Evolutionary conservation across 1,284 basidiomycete genomes (phyloP).

Genomic region (Pascua guehoae): DNA sequence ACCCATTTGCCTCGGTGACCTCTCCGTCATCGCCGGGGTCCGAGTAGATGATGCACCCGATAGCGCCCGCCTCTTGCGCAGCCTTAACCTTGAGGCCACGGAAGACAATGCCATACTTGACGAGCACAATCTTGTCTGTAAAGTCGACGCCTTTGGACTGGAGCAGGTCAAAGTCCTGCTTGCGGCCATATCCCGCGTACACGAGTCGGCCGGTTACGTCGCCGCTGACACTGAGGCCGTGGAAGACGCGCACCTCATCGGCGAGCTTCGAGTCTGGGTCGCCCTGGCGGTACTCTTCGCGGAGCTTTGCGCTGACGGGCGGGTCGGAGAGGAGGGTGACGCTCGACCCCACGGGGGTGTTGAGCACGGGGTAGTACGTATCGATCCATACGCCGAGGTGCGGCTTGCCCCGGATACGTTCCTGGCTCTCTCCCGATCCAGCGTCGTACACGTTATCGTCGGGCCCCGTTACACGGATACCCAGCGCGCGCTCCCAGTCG

Average conservation of each 20-base stretch:
- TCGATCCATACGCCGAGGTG: conserved; percentile 48
- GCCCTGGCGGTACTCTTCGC: conserved; percentile 49
- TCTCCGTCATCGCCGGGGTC: conserved; percentile 86
- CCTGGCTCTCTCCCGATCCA: conserved; percentile 38
- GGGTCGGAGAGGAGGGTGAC: conserved; percentile 40
- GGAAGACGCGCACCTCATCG: conserved; percentile 51
- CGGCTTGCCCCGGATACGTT: conserved; percentile 26
- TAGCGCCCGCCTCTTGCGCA: conserved; percentile 74
- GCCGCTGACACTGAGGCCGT: conserved; percentile 43
- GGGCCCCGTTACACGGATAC: conserved; percentile 36
- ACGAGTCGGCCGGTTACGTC: conserved; percentile 63
- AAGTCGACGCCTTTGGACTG: conserved; percentile 63
- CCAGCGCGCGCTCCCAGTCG: conserved; percentile 47
- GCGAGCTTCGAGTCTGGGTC: conserved; percentile 50
- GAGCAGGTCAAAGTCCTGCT: conserved; percentile 70
- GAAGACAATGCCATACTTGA: conserved; percentile 74
- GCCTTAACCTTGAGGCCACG: conserved; percentile 66
- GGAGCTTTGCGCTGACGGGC: conserved; percentile 51
- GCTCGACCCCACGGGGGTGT: conserved; percentile 61
- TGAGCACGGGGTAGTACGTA: conserved; percentile 74
- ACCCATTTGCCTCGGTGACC: conserved; percentile 74
- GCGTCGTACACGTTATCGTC: conserved; percentile 46
- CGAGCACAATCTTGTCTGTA: conserved; percentile 75
- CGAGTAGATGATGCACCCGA: conserved; percentile 67
- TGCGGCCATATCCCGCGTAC: conserved; percentile 76